Evolutionary conservation across 345 rosid genomes (phyloP), one percentile per base, ranked within the genome.

Genomic region (Euclidium syriacum): DNA sequence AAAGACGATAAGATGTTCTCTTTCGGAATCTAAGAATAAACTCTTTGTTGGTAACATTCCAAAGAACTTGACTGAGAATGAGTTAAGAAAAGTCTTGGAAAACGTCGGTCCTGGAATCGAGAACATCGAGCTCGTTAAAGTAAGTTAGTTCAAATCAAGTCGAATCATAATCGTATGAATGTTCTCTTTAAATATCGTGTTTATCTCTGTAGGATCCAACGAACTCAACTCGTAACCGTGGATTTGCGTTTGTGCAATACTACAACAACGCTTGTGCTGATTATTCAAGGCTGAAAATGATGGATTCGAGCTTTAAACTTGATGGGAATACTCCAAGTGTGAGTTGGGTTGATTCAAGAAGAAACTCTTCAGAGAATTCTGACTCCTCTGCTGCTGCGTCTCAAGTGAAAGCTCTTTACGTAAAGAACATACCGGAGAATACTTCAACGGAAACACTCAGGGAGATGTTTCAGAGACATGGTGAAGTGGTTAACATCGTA

Each of bases 251-350:
- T 79, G 67, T 95, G 15, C 71, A 88, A 64, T 95, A 95, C 76
- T 88, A 90, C 77, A 95, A 95, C 73, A 88, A 83, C 74, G 99
- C 99, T 22, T 95, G 98, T 69, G 99, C 99, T 75, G 99, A 95
- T 62, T 81, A 88, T 78, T 88, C 99, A 15, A 83, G 99, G 79
- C 96, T 85, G 75, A 86, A 90, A 77, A 95, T 95, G 98, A 38
- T 80, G 10, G 83, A 53, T 75, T 71, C 91, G 38, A 80, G 55
- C 69, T 95, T 95, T 80, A 95, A 86, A 84, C 81, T 95, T 67
- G 99, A 95, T 73, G 98, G 90, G 26, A 83, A 90, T 70, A 67
- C 85, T 52, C 98, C 98, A 65, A 85, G 96, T 46, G 85, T 95
- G 58, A 86, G 92, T 51, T 95, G 99, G 99, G 99, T 98, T 43